Conservation (phyloP, 1,284 basidiomycete species). For the Rhizopogon parksii region DNA sequence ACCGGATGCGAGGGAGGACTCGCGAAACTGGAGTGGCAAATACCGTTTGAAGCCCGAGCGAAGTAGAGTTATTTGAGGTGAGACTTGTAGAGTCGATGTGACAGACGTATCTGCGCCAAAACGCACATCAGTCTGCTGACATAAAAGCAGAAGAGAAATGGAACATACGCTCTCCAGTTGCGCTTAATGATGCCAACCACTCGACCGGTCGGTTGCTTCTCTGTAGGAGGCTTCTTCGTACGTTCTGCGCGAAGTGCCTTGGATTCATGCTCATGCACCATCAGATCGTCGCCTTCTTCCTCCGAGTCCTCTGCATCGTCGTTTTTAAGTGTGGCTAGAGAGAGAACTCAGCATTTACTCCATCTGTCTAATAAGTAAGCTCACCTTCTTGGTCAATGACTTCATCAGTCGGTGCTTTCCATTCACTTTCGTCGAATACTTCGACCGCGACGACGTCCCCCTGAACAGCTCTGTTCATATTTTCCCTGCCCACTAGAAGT, state of each 20-base stretch:
- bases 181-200: constrained; percentile 91
- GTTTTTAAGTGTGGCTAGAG: constrained; percentile 72
- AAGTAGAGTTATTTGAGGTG: constrained; percentile 71
- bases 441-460: constrained; percentile 93
- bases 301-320: constrained; percentile 82
- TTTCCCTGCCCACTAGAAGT: constrained; percentile 81
- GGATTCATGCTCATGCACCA: constrained; percentile 39
- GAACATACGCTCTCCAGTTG: constrained; percentile 87
- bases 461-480: constrained; percentile 94
- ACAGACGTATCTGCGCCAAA: constrained; percentile 64
- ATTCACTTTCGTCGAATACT: constrained; percentile 82
- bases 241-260: constrained; percentile 38
- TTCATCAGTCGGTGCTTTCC: constrained; percentile 90
- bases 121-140: neutral
- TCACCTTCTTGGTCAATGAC: constrained; percentile 88
- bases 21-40: constrained; percentile 94
- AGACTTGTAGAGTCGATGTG: constrained; percentile 91
- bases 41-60: constrained; percentile 85
- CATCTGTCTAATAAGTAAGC: constrained; percentile 19
- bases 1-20: constrained; percentile 86
- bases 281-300: constrained; percentile 51
- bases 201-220: constrained; percentile 85
- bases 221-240: constrained; percentile 31
- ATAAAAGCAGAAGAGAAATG: neutral
- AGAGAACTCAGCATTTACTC: neutral